phyloP scores from a whole-genome alignment of 129 eudicot species.

The carrot (Daucus carota) region DNA sequence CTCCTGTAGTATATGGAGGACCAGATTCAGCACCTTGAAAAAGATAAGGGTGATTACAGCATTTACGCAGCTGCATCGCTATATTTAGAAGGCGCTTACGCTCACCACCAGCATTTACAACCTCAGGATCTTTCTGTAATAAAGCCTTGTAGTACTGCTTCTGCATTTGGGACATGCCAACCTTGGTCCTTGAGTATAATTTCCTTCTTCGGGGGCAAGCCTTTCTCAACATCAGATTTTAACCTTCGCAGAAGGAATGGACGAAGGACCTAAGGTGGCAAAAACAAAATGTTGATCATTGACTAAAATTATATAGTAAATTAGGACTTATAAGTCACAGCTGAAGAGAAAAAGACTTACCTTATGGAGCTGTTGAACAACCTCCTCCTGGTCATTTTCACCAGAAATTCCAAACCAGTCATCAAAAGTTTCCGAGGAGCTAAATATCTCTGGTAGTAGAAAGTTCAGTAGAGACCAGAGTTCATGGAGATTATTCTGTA shows the following conservation, averaged over 20 bases:
- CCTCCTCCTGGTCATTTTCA: slow-evolving; percentile 97
- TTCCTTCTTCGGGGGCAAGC: slow-evolving; percentile 97
- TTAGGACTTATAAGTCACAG: neutral
- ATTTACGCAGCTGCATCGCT: slow-evolving; percentile 97
- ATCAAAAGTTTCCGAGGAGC: slow-evolving; percentile 96
- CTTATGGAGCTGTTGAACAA: slow-evolving; percentile 99
- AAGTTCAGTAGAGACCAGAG: slow-evolving; percentile 98
- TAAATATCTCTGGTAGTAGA: slow-evolving; percentile 93
- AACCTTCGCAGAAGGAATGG: slow-evolving; percentile 90
- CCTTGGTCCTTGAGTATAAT: slow-evolving; percentile 94
- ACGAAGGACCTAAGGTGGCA: slow-evolving; percentile 53
- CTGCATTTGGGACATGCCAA: slow-evolving; percentile 99
- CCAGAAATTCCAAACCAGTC: slow-evolving; percentile 99
- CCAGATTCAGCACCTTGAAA: slow-evolving; percentile 99
- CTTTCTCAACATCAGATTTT: slow-evolving; percentile 99
- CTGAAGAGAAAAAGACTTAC: slow-evolving; percentile 24
- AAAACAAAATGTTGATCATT: neutral
- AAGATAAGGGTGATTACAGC: slow-evolving; percentile 95
- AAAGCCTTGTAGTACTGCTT: slow-evolving; percentile 87
- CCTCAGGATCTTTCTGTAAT: slow-evolving; percentile 98
- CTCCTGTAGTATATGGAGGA: slow-evolving; percentile 95
- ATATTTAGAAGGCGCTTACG: slow-evolving; percentile 90
- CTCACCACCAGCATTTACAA: slow-evolving; percentile 99
- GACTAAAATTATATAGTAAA: neutral
- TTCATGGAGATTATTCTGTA: slow-evolving; percentile 97